These are phyloP conservation scores for Fusarium equiseti DNA, from an alignment of 2,329 filamentous ascomycete species.

Conservation along the genomic window DNA sequence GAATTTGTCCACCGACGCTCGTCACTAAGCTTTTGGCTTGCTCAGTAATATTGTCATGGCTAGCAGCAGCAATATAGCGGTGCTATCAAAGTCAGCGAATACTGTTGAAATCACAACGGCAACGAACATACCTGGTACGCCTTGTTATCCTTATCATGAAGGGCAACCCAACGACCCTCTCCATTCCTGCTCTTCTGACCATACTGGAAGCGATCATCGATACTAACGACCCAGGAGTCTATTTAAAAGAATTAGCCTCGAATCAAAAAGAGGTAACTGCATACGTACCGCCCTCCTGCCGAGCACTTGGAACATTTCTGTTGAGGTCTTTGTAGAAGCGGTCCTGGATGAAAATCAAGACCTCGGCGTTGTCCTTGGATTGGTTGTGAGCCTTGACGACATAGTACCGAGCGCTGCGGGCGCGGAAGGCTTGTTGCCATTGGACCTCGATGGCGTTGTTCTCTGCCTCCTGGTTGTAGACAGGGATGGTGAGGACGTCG, in stretches of 20 bases:
- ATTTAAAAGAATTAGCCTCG: rapidly evolving
- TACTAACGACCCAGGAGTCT: constrained; percentile 25
- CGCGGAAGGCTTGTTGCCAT: constrained; percentile 29
- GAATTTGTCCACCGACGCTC: too few relatives aligned
- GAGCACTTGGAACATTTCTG: constrained; percentile 13
- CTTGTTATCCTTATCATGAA: constrained; percentile 39
- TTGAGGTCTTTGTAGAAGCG: constrained; percentile 22
- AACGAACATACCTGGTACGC: constrained; percentile 38
- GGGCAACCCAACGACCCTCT: constrained; percentile 25
- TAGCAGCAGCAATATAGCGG: too few relatives aligned
- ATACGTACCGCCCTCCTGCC: constrained; percentile 30
- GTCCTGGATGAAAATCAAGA: constrained; percentile 34
- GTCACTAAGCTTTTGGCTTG: too few relatives aligned
- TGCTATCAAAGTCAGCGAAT: too few relatives aligned
- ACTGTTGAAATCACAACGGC: too few relatives aligned
- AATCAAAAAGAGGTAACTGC: rapidly evolving
- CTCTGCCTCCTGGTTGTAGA: constrained; percentile 24
- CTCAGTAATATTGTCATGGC: too few relatives aligned
- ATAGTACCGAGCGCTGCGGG: constrained; percentile 30
- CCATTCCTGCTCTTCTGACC: constrained; percentile 37
- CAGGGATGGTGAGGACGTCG: constrained; percentile 21
- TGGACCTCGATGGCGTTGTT: constrained; percentile 15
- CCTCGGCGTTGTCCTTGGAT: constrained; percentile 19
- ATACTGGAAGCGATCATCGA: constrained; percentile 36
- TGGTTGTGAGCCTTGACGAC: constrained; percentile 27